Percentiles rank a stretch among this genome's conserved stretches.
These are phyloP conservation scores for Chytridium lagenaria DNA, from an alignment of 371 early-diverging fungal species.

Conservation along the genomic window DNA sequence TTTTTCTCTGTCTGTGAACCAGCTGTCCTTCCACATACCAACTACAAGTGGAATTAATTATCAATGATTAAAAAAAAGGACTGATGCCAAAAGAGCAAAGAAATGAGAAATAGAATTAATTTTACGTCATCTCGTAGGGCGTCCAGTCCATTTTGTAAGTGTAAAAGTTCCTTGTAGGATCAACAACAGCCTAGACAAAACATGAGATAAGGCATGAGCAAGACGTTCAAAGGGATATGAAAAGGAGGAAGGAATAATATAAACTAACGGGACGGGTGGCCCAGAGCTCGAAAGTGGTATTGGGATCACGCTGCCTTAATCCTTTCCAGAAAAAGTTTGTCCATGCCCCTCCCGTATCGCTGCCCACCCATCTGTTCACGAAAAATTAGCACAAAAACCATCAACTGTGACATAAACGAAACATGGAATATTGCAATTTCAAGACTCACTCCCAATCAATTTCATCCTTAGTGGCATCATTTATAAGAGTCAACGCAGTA, in stretches of 20 bases:
- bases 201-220: not conserved
- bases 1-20: conserved; percentile 21
- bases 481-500: conserved; percentile 65
- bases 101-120: not conserved
- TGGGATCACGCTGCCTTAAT: conserved; percentile 14
- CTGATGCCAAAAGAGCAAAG: not conserved
- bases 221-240: not conserved
- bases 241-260: not conserved
- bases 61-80: not conserved
- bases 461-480: conserved; percentile 64
- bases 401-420: not conserved
- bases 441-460: conserved; percentile 66
- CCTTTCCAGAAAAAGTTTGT: conserved; percentile 36
- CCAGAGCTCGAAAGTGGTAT: conserved; percentile 28
- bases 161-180: conserved; percentile 26
- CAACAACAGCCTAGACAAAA: not conserved
- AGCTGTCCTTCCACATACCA: conserved; percentile 29
- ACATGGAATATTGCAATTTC: not conserved
- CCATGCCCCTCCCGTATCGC: conserved; percentile 35
- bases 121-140: conserved; percentile 16
- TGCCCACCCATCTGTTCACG: conserved; percentile 41
- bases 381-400: not conserved
- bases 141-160: conserved; percentile 36
- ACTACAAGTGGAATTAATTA: not conserved
- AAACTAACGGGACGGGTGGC: conserved; percentile 16